phyloP scores from a whole-genome alignment of 768 basidiomycete genomes.

The Hebeloma cylindrosporum region DNA sequence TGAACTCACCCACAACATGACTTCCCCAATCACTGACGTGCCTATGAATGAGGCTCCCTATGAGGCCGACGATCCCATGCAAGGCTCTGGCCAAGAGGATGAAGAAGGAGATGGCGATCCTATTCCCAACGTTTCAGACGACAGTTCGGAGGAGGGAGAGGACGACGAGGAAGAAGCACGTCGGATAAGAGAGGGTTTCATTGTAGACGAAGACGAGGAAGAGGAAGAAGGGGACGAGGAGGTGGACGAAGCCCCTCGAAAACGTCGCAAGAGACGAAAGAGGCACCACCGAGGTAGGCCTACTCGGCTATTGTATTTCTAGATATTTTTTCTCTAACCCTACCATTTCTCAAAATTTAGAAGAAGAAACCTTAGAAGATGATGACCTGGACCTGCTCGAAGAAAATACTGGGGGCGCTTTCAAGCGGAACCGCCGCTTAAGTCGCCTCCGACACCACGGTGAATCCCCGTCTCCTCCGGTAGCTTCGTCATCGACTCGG shows the following conservation, averaged over 20 bases:
- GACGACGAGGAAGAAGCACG: slow-evolving; percentile 89
- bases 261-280: slow-evolving; percentile 66
- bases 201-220: slow-evolving; percentile 89
- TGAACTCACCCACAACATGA: slow-evolving; percentile 45
- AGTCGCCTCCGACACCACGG: slow-evolving; percentile 72
- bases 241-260: slow-evolving; percentile 54
- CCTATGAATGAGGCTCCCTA: slow-evolving; percentile 28
- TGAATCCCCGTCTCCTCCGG: slow-evolving; percentile 68
- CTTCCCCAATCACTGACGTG: slow-evolving; percentile 47
- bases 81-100: slow-evolving; percentile 50
- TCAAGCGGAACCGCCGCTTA: slow-evolving; percentile 63
- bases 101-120: slow-evolving; percentile 59
- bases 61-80: slow-evolving; percentile 63
- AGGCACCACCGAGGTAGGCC: slow-evolving; percentile 58
- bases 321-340: slow-evolving; percentile 9
- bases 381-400: slow-evolving; percentile 88
- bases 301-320: slow-evolving; percentile 8
- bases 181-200: slow-evolving; percentile 83
- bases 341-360: slow-evolving; percentile 41
- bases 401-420: slow-evolving; percentile 85
- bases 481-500: slow-evolving; percentile 59
- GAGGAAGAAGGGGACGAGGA: slow-evolving; percentile 76
- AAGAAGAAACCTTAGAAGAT: slow-evolving; percentile 79
- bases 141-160: slow-evolving; percentile 81
- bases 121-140: slow-evolving; percentile 60